Evolutionary conservation across 2,329 filamentous ascomycete species (phyloP).

Genomic region (Fusarium albidum): DNA sequence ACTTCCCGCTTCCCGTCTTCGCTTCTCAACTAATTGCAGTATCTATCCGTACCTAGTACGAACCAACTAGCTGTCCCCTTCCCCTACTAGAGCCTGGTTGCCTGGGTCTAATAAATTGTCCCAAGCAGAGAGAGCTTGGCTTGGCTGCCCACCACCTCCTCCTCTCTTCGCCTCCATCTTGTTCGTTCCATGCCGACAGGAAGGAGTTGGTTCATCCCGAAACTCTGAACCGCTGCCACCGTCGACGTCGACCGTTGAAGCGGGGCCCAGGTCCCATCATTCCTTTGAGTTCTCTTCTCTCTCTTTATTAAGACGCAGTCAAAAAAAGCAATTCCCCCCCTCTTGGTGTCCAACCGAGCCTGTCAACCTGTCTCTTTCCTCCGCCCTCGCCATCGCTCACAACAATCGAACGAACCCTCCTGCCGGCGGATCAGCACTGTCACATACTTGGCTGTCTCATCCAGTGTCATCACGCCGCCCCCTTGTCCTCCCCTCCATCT

Average conservation of each 20-base stretch:
- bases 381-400: conserved; percentile 2
- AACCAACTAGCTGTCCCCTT: conserved; percentile 28
- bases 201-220: conserved; percentile 2
- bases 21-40: background rate
- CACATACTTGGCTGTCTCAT: conserved; percentile 35
- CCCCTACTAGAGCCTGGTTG: background rate
- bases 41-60: too few species aligned
- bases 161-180: background rate
- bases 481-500: conserved; percentile 39
- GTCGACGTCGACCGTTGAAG: conserved; percentile 24
- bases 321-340: conserved; percentile 23
- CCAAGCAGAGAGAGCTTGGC: too few species aligned
- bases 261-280: conserved; percentile 20
- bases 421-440: conserved; percentile 4
- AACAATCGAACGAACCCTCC: background rate
- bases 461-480: conserved; percentile 32
- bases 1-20: conserved; percentile 18
- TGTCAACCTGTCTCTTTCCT: conserved; percentile 5
- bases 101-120: too few species aligned
- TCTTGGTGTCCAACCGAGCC: background rate
- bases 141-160: too few species aligned
- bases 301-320: conserved; percentile 6
- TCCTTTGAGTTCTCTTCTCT: conserved; percentile 15
- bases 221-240: conserved; percentile 6
- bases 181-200: background rate